Evolutionary conservation across 2,329 filamentous ascomycete genomes (phyloP), one percentile per base, ranked within the genome.

Genomic region (Tolypocladium endophyticum): DNA sequence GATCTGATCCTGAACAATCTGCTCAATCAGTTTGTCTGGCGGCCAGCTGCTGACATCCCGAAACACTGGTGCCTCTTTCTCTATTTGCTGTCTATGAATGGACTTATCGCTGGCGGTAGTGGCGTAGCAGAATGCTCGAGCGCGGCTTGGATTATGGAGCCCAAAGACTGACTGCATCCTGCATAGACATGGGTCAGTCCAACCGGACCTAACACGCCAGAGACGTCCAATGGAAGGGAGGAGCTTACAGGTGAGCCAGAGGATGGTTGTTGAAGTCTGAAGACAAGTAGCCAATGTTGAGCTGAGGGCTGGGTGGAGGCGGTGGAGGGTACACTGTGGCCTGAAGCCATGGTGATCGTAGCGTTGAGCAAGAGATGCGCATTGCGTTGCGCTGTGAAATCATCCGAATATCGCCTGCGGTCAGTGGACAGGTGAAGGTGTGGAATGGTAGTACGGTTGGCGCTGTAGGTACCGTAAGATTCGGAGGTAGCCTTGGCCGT

Each of bases 251-350:
- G 75, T 99, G 94, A 30, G 94, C 94, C 39, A 99, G 78, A 4
- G 94, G 94, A 70, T 99, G 94, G 67, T 99, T 99, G 70, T 99
- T 99, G 75, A 99, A 99, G 74, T 99, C 94, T 0, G 94, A 97
- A 4, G 94, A 97, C 43, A 99, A 87, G 72, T 99, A 99, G 55
- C 94, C 94, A 61, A 99, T 86, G 65, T 91, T 93, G n/a, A 99
- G 80, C 64, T 88, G 85, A 0, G 92, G 92, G 52, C 79, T 81
- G 1, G 94, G 94, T 1, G 94, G 92, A 2, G 84, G 74, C 0
- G 94, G 94, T 2, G 94, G 94, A n/a, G 85, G 84, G 67, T 90
- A 96, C 0, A 97, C 89, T 0, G 86, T 86, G 54, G 76, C 71
- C 8, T 93, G 88, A 55, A 99, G 82, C 94, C 94, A 99, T 5